A percentile compares a stretch with the other conserved stretches of the same genome.
phyloP scores from a whole-genome alignment of 2,329 filamentous ascomycete species.

The Hypomyces perniciosus region DNA sequence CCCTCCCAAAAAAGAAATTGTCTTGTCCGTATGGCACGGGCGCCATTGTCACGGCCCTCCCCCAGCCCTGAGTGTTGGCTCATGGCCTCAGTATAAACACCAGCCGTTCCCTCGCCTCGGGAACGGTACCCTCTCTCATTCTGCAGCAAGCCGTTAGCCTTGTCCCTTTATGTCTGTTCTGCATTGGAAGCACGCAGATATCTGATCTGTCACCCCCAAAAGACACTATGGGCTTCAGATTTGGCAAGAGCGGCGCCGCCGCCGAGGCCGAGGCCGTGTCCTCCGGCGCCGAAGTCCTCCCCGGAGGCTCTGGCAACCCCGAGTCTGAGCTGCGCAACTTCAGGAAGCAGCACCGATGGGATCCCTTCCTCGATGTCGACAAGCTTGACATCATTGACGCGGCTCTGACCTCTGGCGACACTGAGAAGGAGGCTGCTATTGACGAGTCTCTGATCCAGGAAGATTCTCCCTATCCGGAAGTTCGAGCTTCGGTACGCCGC shows the following conservation, averaged over 20 bases:
- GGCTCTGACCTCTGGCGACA: slow-evolving; percentile 38
- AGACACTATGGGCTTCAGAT: slow-evolving; percentile 18
- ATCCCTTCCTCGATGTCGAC: slow-evolving; percentile 50
- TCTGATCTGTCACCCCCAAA: background rate
- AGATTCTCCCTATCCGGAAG: slow-evolving; percentile 37
- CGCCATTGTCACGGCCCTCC: no score
- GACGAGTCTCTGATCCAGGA: slow-evolving; percentile 44
- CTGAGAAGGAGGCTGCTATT: slow-evolving; percentile 39
- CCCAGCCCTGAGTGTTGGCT: no score
- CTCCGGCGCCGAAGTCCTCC: slow-evolving; percentile 17
- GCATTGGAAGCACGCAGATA: background rate
- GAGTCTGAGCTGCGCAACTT: slow-evolving; percentile 34
- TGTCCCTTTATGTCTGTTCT: background rate
- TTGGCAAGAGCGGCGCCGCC: slow-evolving; percentile 13
- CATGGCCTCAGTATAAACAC: background rate
- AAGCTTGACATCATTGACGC: slow-evolving; percentile 47
- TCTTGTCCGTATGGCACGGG: no score
- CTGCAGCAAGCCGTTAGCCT: background rate
- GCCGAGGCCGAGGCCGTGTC: slow-evolving; percentile 14
- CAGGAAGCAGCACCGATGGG: slow-evolving; percentile 47
- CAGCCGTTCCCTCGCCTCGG: background rate
- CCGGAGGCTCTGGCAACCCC: slow-evolving; percentile 12
- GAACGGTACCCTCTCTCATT: background rate
- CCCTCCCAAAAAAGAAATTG: no score
- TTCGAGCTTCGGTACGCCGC: slow-evolving; percentile 19